A percentile compares a stretch with the other conserved stretches of the same genome.
Conservation (phyloP, 257 asterid genomes). For the Nemophila menziesii region DNA sequence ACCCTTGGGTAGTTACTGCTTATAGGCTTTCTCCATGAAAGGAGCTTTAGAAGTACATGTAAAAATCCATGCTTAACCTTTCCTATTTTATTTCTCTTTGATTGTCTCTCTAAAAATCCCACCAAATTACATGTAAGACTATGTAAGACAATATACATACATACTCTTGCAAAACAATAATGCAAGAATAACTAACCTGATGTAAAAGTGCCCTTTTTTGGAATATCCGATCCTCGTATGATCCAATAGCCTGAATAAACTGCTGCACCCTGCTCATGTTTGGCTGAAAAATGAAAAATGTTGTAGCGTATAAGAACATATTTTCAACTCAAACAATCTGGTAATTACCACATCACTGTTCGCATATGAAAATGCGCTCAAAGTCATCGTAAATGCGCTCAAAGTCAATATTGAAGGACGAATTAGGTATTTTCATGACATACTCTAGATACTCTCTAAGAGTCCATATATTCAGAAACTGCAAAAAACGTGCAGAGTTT, state of each 20-base stretch:
- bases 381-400: conserved; percentile 88
- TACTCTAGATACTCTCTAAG: conserved; percentile 89
- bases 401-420: conserved; percentile 63
- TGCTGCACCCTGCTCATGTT: conserved; percentile 71
- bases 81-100: conserved; percentile 81
- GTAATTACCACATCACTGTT: conserved; percentile 67
- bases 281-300: conserved; percentile 44
- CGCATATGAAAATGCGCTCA: conserved; percentile 89
- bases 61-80: no score
- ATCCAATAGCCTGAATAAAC: conserved; percentile 92
- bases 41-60: no score
- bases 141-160: not conserved
- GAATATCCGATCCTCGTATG: conserved; percentile 81
- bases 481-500: conserved; percentile 16
- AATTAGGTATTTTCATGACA: conserved; percentile 87
- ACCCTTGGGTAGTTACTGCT: no score
- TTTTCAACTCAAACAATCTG: conserved; percentile 1
- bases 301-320: conserved; percentile 9
- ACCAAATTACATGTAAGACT: no score
- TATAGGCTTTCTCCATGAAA: no score
- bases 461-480: conserved; percentile 92
- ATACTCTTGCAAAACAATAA: not conserved
- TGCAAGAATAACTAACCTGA: conserved; percentile 37
- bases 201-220: conserved; percentile 83
- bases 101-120: conserved; percentile 49